These are phyloP conservation scores for Leptographium galeiforme DNA, from an alignment of 2,329 filamentous ascomycete species.

Conservation along the genomic window DNA sequence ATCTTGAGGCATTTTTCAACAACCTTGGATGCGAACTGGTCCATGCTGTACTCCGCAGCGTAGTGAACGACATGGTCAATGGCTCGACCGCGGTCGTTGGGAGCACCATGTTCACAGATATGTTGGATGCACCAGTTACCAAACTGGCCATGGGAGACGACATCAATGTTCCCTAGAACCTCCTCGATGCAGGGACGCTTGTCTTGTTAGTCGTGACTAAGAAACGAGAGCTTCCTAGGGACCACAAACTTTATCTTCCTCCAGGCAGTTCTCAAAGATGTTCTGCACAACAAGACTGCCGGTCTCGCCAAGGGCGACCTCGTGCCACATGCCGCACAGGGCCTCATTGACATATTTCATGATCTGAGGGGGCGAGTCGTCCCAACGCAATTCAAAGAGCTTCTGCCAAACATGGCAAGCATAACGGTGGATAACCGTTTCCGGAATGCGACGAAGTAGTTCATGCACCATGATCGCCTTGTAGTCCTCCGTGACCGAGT, in stretches of 20 bases:
- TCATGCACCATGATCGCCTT: conserved; percentile 99
- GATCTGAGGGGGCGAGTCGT: conserved; percentile 85
- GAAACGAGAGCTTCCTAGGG: background rate
- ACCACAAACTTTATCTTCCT: conserved; percentile 78
- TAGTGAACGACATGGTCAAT: conserved; percentile 92
- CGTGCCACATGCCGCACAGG: conserved; percentile 93
- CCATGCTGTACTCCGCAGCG: conserved; percentile 93
- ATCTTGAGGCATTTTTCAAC: conserved; percentile 99
- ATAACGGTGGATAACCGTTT: conserved; percentile 97
- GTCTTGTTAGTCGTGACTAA: background rate
- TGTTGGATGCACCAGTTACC: conserved; percentile 99
- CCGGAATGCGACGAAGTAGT: conserved; percentile 82
- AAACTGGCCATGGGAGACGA: conserved; percentile 93
- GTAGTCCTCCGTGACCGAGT: conserved; percentile 93
- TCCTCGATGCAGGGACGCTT: conserved; percentile 95
- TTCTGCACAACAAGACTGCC: conserved; percentile 97
- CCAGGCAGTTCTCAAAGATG: conserved; percentile 97
- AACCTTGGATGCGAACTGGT: conserved; percentile 97
- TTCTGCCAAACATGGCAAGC: conserved; percentile 99
- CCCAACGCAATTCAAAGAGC: conserved; percentile 95
- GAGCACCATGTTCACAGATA: conserved; percentile 90
- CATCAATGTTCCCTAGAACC: conserved; percentile 86
- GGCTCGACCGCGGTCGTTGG: conserved; percentile 80
- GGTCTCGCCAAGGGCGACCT: conserved; percentile 92
- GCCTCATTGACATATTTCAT: conserved; percentile 98